Evolutionary conservation across 129 eudicot genomes (phyloP), one percentile per base, ranked within the genome.

Genomic region (Pittosporum tobira): DNA sequence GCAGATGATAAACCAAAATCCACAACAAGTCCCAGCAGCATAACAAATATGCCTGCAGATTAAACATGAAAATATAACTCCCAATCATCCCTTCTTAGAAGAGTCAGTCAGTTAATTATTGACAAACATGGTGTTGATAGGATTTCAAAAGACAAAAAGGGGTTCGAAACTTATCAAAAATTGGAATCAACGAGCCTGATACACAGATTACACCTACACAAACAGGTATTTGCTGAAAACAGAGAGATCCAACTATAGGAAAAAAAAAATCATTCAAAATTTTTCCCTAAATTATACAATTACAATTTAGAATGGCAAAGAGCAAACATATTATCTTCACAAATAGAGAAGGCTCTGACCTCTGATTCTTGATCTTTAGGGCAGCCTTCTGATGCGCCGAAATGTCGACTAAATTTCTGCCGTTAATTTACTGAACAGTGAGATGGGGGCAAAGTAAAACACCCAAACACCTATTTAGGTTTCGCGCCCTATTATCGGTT

Each of bases 1-100:
- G 52, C 40, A 57, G 60, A 67, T 20, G 42, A 50, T 66, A 23
- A 67, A 48, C 44, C 61, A 47, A 50, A 51, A 50, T 79, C 62
- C 75, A 67, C 67, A 45, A 34, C 31, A 70, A 48, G 62, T 71
- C 50, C 67, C n/a, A n/a, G n/a, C 74, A 52, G 61, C 72, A 70
- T n/a, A n/a, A n/a, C n/a, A n/a, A n/a, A n/a, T n/a, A n/a, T n/a
- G n/a, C 57, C 72, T 72, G 73, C 75, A 61, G 55, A 22, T 30
- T 44, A 55, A 31, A 31, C 67, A n/a, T 3, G 6, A 45, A 47
- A n/a, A 47, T 0, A 18, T 48, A 23, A 48, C 16, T 56, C n/a
- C n/a, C n/a, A 4, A 55, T 16, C 19, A 31, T 30, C 19, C 29
- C 16, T 46, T 47, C 19, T 61, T 20, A 3, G 11, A n/a, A 27